Conservation (phyloP, 148 eudicot species). For the Nepenthes mirabilis region DNA sequence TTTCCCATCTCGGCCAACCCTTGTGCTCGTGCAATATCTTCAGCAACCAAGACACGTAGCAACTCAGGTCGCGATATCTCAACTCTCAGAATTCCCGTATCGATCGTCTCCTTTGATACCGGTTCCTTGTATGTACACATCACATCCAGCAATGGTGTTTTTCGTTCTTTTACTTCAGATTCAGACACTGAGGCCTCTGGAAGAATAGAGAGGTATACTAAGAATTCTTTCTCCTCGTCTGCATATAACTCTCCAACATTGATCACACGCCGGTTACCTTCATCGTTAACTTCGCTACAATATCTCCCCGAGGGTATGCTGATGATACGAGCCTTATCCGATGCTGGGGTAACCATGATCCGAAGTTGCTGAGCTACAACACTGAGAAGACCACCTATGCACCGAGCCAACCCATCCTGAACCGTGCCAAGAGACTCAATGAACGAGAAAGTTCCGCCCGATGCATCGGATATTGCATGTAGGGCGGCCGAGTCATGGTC, state of each 20-base stretch:
- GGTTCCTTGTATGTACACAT: conserved; percentile 11
- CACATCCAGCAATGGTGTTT: conserved; percentile 8
- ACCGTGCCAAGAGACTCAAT: conserved; percentile 12
- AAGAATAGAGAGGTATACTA: conserved; percentile 9
- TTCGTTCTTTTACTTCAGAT: conserved; percentile 1
- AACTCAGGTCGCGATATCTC: conserved; percentile 11
- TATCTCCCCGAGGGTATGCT: conserved; percentile 13
- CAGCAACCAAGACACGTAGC: conserved; percentile 14
- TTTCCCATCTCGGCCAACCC: conserved; percentile 19
- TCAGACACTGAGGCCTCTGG: not conserved
- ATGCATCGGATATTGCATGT: conserved; percentile 22
- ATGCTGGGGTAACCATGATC: conserved; percentile 6
- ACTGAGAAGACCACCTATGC: conserved; percentile 25
- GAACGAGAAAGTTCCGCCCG: conserved; percentile 22
- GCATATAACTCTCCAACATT: conserved; percentile 22
- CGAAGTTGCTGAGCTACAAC: conserved; percentile 16
- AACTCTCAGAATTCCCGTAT: conserved; percentile 2
- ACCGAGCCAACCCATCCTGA: conserved; percentile 22
- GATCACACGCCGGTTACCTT: conserved; percentile 4
- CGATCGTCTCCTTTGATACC: conserved; percentile 1
- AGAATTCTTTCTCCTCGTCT: conserved; percentile 15
- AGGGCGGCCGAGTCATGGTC: conserved; percentile 17
- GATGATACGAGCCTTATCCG: conserved; percentile 1
- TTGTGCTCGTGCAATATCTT: conserved; percentile 17
- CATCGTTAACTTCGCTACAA: conserved; percentile 3